Evolutionary conservation across 805 yeast genomes (phyloP).

Genomic region (Candida dajiaensis): DNA sequence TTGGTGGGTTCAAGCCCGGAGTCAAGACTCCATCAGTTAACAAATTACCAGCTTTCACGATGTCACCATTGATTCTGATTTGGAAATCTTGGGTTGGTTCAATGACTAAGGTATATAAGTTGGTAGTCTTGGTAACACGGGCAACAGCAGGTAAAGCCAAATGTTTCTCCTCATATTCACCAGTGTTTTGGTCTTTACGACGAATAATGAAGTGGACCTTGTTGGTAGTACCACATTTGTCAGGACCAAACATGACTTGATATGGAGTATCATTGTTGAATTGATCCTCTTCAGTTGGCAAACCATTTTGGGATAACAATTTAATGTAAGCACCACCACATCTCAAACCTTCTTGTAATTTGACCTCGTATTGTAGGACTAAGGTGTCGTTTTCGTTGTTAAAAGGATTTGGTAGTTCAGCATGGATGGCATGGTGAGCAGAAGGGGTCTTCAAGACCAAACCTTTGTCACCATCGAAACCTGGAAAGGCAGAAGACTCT

Average conservation of each 20-base stretch:
- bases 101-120: constrained; percentile 73
- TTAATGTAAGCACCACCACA: constrained; percentile 93
- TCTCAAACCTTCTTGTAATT: constrained; percentile 66
- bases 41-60: constrained; percentile 64
- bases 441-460: constrained; percentile 72
- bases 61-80: constrained; percentile 76
- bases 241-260: constrained; percentile 93
- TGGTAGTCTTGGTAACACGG: constrained; percentile 49
- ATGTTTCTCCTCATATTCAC: constrained; percentile 63
- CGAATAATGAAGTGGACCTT: constrained; percentile 73
- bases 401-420: constrained; percentile 49
- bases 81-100: constrained; percentile 63
- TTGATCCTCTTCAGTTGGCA: constrained; percentile 31
- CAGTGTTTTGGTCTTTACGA: constrained; percentile 48
- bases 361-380: constrained; percentile 86
- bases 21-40: constrained; percentile 46
- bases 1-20: constrained; percentile 69
- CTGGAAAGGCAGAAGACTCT: constrained; percentile 52
- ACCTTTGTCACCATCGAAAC: constrained; percentile 62
- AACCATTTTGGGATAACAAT: constrained; percentile 45
- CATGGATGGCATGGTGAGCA: constrained; percentile 77
- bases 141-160: constrained; percentile 52
- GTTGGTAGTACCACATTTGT: constrained; percentile 76
- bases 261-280: constrained; percentile 67
- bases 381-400: constrained; percentile 57